Evolutionary conservation across 2,329 filamentous ascomycete species (phyloP), one percentile per base, ranked within the genome.

Genomic region (Xenoacremonium recifei): DNA sequence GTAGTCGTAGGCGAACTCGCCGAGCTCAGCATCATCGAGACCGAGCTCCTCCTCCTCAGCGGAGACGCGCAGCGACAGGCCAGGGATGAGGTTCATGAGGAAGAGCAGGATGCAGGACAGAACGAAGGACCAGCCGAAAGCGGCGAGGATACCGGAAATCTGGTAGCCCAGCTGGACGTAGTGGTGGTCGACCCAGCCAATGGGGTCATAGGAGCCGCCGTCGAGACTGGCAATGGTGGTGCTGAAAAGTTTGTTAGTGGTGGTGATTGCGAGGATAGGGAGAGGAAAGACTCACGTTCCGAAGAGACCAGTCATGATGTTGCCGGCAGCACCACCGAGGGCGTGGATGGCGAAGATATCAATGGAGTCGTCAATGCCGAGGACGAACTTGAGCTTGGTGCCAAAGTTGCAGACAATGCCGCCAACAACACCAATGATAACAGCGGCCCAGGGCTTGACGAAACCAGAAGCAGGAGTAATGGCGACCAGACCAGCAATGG

Each of bases 311-410:
- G 89, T 92, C 67, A 88, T 74, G 45, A 90, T 67, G 57, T 95
- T 87, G 37, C 89, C 89, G 44, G 85, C 76, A 51, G 93, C 88
- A 52, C 89, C 89, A 36, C 89, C 89, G 50, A 95, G 71, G 59
- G 80, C 89, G 78, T 95, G 89, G 68, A 93, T 88, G 53, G 89
- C 89, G 68, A 95, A 93, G 58, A 95, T 84, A 71, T 95, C 89
- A 67, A 95, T 87, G 5, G 87, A 85, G 62, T 95, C 89, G 57
- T 95, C 89, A 42, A 95, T 83, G 49, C 82, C 82, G 59, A 95
- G 75, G 36, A 76, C 40, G 57, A 79, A 84, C 82, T 76, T 84
- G 76, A 89, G 78, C 77, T 95, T 95, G 61, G 89, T 95, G 47
- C 83, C 80, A 69, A 92, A 89, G 69, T 95, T 95, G 77, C 83